These are phyloP conservation scores for Dictyostelium firmibasis DNA, from an alignment of 78 protist species.

Conservation along the genomic window DNA sequence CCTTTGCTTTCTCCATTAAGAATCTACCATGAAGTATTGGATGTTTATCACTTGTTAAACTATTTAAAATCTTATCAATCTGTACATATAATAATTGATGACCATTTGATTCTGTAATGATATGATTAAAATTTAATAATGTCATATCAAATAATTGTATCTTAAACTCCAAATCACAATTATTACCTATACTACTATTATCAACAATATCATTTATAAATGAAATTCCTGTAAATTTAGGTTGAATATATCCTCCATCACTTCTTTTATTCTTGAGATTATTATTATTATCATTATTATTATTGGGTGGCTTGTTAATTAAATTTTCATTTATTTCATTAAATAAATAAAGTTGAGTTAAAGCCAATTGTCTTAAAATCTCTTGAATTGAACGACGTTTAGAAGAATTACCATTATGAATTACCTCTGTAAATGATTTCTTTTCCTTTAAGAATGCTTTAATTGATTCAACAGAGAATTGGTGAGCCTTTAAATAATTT, in stretches of 20 bases:
- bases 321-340: not conserved
- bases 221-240: not conserved
- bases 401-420: not conserved
- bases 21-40: conserved; percentile 34
- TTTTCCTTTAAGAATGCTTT: not conserved
- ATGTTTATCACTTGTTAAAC: not conserved
- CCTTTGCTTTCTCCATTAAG: conserved; percentile 49
- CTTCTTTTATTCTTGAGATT: not conserved
- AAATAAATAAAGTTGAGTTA: not conserved
- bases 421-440: conserved; percentile 4
- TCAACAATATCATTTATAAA: conserved; percentile 18
- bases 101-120: not conserved
- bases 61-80: conserved; percentile 8
- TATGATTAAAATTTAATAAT: not conserved
- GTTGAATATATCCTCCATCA: not conserved
- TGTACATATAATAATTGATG: not conserved
- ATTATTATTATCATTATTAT: not conserved
- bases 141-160: conserved; percentile 33
- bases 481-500: not conserved
- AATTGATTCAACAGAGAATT: conserved; percentile 10
- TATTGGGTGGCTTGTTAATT: not conserved
- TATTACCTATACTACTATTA: not conserved
- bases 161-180: not conserved
- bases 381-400: conserved; percentile 3
- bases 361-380: not conserved